Evolutionary conservation across 345 rosid species (phyloP).

Genomic region (Boechera divaricarpa): DNA sequence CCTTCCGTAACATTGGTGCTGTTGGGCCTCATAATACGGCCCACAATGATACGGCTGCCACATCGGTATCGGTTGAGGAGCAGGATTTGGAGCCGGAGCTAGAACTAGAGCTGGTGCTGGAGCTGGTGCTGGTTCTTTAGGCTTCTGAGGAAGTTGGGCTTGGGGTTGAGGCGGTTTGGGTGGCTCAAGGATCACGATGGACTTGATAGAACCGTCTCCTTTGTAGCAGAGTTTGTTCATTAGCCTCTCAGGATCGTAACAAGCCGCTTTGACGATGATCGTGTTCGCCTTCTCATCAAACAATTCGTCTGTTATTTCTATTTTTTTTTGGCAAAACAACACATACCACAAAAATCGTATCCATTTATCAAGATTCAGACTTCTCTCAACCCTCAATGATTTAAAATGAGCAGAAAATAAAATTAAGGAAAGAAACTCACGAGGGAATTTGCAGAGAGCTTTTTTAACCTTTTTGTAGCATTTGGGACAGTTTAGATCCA

Average conservation of each 20-base stretch:
- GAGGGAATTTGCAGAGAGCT: conserved; percentile 63
- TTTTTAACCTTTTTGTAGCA: conserved; percentile 75
- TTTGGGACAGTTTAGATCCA: conserved; percentile 65
- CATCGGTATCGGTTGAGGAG: conserved; percentile 20
- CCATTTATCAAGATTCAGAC: neutral
- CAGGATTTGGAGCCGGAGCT: neutral
- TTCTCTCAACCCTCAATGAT: neutral
- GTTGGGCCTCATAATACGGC: conserved; percentile 45
- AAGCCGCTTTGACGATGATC: conserved; percentile 66
- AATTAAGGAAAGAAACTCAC: conserved; percentile 50
- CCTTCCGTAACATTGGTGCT: conserved; percentile 47
- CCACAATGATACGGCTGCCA: conserved; percentile 35
- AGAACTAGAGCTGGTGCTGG: neutral
- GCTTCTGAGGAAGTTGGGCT: conserved; percentile 15
- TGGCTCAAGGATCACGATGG: conserved; percentile 52
- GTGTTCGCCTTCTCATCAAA: conserved; percentile 72
- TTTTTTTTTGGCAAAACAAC: conserved; percentile 28
- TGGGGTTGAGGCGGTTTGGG: conserved; percentile 37
- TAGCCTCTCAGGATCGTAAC: conserved; percentile 74
- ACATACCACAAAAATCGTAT: neutral
- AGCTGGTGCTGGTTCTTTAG: conserved; percentile 21
- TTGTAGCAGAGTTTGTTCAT: conserved; percentile 57
- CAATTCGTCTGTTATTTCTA: conserved; percentile 66
- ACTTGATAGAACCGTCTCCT: conserved; percentile 57
- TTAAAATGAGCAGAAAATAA: neutral